Percentiles rank a stretch among this genome's conserved stretches.
Evolutionary conservation across 192 early-diverging fungal genomes (phyloP).

Genomic region (Umbelopsis sp.): DNA sequence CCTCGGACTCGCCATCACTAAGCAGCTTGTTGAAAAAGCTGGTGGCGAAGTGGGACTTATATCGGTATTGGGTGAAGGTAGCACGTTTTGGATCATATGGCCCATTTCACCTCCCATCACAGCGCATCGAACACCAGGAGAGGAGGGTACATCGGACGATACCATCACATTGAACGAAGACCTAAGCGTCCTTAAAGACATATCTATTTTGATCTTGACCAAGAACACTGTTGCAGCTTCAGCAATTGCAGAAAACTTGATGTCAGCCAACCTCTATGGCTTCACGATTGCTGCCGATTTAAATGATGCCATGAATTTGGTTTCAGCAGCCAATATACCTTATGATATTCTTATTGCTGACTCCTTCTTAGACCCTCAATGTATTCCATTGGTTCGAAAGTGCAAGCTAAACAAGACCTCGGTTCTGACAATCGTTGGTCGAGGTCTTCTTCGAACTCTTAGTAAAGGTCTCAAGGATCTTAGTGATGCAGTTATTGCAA

Average conservation of each 20-base stretch:
- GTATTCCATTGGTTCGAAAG: background rate
- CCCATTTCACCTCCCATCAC: background rate
- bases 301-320: background rate
- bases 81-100: slow-evolving; percentile 58
- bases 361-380: background rate
- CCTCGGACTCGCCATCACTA: slow-evolving; percentile 75
- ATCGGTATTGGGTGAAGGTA: slow-evolving; percentile 61
- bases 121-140: background rate
- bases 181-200: background rate
- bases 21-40: slow-evolving; percentile 68
- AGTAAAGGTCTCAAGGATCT: background rate
- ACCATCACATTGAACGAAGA: background rate
- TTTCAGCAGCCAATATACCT: background rate
- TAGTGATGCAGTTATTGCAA: background rate
- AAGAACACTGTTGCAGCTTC: background rate
- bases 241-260: background rate
- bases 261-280: background rate
- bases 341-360: background rate
- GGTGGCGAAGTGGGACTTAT: slow-evolving; percentile 70
- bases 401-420: background rate
- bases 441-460: background rate
- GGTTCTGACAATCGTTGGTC: background rate
- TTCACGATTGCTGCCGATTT: background rate
- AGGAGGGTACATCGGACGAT: background rate
- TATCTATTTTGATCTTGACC: background rate